These are phyloP conservation scores for Uromyces viciae-fabae DNA, from an alignment of 1,284 basidiomycete species.

Conservation along the genomic window DNA sequence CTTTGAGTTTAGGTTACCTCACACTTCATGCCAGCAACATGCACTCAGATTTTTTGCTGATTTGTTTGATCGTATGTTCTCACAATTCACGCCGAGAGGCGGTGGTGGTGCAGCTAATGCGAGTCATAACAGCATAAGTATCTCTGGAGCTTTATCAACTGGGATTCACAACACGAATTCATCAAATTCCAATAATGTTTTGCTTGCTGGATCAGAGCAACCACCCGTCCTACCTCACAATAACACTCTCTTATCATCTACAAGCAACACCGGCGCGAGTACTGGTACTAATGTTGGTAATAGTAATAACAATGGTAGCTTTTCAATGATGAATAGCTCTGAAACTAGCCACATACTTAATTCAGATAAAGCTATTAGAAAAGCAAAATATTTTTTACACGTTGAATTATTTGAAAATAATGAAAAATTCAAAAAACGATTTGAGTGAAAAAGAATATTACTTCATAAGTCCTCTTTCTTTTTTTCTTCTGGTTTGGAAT, in stretches of 20 bases:
- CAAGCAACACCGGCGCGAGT: too few relatives aligned
- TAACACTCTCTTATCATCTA: neutral
- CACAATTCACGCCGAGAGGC: constrained; percentile 37
- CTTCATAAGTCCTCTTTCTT: too few relatives aligned
- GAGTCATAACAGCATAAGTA: neutral
- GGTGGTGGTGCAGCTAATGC: neutral
- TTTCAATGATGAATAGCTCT: neutral
- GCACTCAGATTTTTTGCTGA: constrained; percentile 43
- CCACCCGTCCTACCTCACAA: neutral
- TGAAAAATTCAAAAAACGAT: neutral
- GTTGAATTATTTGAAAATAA: constrained; percentile 36
- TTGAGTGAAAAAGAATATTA: too few relatives aligned
- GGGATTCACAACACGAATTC: neutral
- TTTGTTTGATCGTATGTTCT: constrained; percentile 45
- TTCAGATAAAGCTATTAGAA: constrained; percentile 13
- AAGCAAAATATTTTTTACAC: constrained; percentile 44
- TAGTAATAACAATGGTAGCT: neutral
- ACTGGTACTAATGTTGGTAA: neutral
- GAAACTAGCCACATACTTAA: neutral
- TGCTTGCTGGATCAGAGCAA: too few relatives aligned
- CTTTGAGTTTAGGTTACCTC: constrained; percentile 13
- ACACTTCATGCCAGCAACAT: constrained; percentile 45
- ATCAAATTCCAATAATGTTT: too few relatives aligned
- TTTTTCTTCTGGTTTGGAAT: too few relatives aligned
- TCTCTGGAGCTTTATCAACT: neutral